These are phyloP conservation scores for Selaginella tamariscina DNA, from an alignment of 75 land plant genomes.

Conservation along the genomic window DNA sequence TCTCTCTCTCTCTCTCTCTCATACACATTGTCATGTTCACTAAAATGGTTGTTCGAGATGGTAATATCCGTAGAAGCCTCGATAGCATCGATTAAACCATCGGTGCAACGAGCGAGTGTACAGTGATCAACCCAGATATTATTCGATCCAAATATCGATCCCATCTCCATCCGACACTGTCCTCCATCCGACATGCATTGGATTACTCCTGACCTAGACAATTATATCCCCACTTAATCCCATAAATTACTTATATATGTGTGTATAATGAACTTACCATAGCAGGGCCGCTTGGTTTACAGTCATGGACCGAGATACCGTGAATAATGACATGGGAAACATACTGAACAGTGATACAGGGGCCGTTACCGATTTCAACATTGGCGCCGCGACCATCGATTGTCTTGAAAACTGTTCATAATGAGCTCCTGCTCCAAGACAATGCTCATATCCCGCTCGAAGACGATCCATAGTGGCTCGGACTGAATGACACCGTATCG, in stretches of 20 bases:
- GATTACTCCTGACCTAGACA: neutral
- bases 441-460: no score
- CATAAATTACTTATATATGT: no score
- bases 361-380: no score
- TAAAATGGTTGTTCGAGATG: slow-evolving; percentile 8
- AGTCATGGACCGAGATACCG: slow-evolving; percentile 11
- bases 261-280: no score
- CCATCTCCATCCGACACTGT: slow-evolving; percentile 11
- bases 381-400: no score
- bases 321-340: slow-evolving; percentile 11
- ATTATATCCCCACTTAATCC: no score
- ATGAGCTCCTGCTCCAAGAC: no score
- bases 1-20: neutral
- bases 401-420: no score
- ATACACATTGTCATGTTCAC: slow-evolving; percentile 9
- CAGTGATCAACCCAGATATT: slow-evolving; percentile 12
- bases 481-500: no score
- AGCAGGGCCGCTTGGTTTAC: neutral
- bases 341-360: slow-evolving; percentile 3
- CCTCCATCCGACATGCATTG: slow-evolving; percentile 2
- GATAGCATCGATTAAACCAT: slow-evolving; percentile 13
- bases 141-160: slow-evolving; percentile 7
- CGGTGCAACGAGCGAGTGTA: slow-evolving; percentile 6
- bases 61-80: slow-evolving; percentile 2
- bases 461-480: no score